phyloP scores from a whole-genome alignment of 257 asterid species.

The Echium plantagineum region DNA sequence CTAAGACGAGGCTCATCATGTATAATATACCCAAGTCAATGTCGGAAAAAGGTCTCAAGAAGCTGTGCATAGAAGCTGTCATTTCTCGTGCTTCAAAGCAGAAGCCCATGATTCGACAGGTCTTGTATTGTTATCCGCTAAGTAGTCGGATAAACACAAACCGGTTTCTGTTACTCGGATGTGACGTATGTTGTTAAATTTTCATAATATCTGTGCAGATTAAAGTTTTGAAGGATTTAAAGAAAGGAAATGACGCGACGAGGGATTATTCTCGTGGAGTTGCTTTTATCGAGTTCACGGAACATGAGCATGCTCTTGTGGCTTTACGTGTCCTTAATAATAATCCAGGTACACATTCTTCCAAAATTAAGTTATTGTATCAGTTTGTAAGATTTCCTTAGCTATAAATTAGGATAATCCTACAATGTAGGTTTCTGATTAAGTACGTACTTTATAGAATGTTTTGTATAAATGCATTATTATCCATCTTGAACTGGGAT shows the following conservation, averaged over 20 bases:
- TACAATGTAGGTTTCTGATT: neutral
- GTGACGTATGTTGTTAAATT: neutral
- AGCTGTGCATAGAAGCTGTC: conserved; percentile 60
- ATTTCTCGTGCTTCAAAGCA: conserved; percentile 92
- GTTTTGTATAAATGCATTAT: neutral
- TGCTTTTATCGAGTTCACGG: conserved; percentile 85
- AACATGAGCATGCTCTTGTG: conserved; percentile 97
- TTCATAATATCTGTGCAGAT: conserved; percentile 32
- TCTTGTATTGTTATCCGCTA: conserved; percentile 9
- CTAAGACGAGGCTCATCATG: conserved; percentile 76
- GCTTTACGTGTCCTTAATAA: conserved; percentile 95
- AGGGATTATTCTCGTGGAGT: conserved; percentile 80
- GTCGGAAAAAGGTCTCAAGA: conserved; percentile 53
- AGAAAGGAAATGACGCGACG: conserved; percentile 42
- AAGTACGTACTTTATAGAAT: neutral
- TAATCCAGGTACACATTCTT: conserved; percentile 53
- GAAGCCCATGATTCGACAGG: conserved; percentile 83
- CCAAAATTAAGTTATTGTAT: neutral
- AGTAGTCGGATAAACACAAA: neutral
- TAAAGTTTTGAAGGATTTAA: conserved; percentile 52
- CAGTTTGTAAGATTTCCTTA: neutral
- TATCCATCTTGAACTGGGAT: neutral
- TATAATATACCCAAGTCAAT: conserved; percentile 78
- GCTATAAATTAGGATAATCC: neutral
- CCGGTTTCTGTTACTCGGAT: neutral